Evolutionary conservation across 2,329 filamentous ascomycete genomes (phyloP), one percentile per base, ranked within the genome.

Genomic region (Colletotrichum eleusines): DNA sequence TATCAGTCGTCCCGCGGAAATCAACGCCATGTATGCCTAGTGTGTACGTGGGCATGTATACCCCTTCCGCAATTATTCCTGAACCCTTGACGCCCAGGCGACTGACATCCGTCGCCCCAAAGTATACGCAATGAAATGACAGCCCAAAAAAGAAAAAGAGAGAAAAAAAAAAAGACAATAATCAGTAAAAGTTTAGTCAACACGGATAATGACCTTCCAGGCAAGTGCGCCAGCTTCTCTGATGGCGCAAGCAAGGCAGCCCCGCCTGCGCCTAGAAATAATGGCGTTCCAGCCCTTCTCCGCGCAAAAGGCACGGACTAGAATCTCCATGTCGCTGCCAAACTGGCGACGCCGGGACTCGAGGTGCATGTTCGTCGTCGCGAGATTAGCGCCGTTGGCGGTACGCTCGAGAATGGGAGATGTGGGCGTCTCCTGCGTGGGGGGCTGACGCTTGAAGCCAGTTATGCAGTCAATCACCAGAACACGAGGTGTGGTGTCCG

Each of bases 271-370:
- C 62, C 91, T 85, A 72, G 90, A 92, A 73, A 95, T 85, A 23
- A 95, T 78, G 28, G 92, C 92, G 77, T 94, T 92, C 85, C 90
- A 91, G 2, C 92, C 92, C 74, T 87, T 89, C 76, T 93, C 89
- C 0, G 92, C 90, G 77, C 93, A 95, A 74, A 93, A 85, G 1
- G 92, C 92, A 59, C 92, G 84, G 1, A 90, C 91, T 63, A 95
- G 81, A 11, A 94, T 86, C 79, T 94, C 91, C 76, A 92, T 83
- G 75, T 91, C 89, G 16, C 88, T 91, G 1, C 88, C 88, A 66
- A 88, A 88, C 48, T 89, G 87, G 31, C 90, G 82, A 71, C 86
- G 82, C 33, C 87, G 81, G 4, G 87, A 87, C 77, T 88, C 87
- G 48, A 87, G 83, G 74, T 86, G 85, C 86, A 89, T 89, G 74